A percentile compares a stretch with the other conserved stretches of the same genome.
These are phyloP conservation scores for Umbelopsis sp. DNA, from an alignment of 192 early-diverging fungal species.

Conservation along the genomic window DNA sequence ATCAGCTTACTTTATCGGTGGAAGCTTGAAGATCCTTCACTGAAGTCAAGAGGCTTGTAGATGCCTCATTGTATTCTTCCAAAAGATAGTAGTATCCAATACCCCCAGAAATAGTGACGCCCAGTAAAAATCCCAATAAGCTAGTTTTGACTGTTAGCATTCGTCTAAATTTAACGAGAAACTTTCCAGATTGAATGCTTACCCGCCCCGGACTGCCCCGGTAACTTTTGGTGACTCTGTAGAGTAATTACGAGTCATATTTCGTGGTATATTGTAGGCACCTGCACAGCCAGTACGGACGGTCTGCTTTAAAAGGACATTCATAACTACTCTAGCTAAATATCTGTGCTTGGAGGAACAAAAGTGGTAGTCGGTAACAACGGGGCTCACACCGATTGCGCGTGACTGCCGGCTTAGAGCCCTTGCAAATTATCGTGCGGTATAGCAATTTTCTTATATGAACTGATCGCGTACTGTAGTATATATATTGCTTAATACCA, in stretches of 20 bases:
- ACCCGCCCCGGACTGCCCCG: conserved; percentile 11
- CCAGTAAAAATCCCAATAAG: conserved; percentile 79
- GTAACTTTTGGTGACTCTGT: neutral
- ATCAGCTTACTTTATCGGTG: conserved; percentile 66
- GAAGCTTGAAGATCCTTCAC: conserved; percentile 81
- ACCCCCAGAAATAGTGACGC: conserved; percentile 71
- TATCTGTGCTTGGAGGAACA: neutral
- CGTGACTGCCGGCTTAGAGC: no score
- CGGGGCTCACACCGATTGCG: no score
- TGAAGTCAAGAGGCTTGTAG: conserved; percentile 66
- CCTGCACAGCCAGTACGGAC: neutral
- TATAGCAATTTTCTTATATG: no score
- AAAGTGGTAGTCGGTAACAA: no score
- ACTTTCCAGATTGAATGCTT: neutral
- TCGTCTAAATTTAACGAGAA: neutral
- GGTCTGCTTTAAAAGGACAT: neutral
- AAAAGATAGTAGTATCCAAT: conserved; percentile 84
- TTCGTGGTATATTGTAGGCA: neutral
- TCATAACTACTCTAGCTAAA: neutral
- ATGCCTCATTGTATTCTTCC: conserved; percentile 83
- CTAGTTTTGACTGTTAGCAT: neutral
- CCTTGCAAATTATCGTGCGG: no score
- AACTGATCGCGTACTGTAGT: no score
- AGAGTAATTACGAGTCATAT: neutral
- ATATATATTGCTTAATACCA: no score